Percentiles rank a stretch among this genome's conserved stretches.
Evolutionary conservation across 192 early-diverging fungal species (phyloP).

Genomic region (Linnemannia elongata): DNA sequence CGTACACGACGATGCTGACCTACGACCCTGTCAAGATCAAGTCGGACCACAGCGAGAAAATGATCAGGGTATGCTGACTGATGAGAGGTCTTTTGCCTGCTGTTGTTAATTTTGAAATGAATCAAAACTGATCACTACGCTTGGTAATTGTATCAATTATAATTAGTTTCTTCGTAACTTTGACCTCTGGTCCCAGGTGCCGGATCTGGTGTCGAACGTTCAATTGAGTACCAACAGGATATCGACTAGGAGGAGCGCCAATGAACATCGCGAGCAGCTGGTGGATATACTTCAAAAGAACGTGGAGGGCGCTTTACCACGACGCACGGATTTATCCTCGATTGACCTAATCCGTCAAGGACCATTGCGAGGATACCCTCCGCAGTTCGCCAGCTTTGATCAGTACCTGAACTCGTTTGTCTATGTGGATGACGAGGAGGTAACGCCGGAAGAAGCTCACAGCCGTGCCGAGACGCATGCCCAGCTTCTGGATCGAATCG

Average conservation of each 20-base stretch:
- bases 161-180: slow-evolving; percentile 45
- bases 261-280: slow-evolving; percentile 59
- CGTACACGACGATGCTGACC: slow-evolving; percentile 61
- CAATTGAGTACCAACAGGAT: slow-evolving; percentile 56
- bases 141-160: background rate
- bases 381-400: slow-evolving; percentile 48
- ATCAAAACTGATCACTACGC: background rate
- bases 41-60: slow-evolving; percentile 66
- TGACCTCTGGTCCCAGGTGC: slow-evolving; percentile 65
- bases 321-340: slow-evolving; percentile 8
- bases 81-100: background rate
- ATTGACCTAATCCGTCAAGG: slow-evolving; percentile 21
- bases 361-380: slow-evolving; percentile 1
- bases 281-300: slow-evolving; percentile 63
- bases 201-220: slow-evolving; percentile 59
- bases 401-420: slow-evolving; percentile 69
- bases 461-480: slow-evolving; percentile 55
- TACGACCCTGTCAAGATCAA: slow-evolving; percentile 68
- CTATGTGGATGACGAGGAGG: slow-evolving; percentile 73
- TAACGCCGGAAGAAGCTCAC: slow-evolving; percentile 62
- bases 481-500: slow-evolving; percentile 59
- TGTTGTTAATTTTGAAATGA: background rate
- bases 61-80: slow-evolving; percentile 60
- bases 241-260: slow-evolving; percentile 59
- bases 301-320: slow-evolving; percentile 43